These are phyloP conservation scores for Rhizodiscina lignyota DNA, from an alignment of 495 filamentous ascomycete genomes.

Conservation along the genomic window DNA sequence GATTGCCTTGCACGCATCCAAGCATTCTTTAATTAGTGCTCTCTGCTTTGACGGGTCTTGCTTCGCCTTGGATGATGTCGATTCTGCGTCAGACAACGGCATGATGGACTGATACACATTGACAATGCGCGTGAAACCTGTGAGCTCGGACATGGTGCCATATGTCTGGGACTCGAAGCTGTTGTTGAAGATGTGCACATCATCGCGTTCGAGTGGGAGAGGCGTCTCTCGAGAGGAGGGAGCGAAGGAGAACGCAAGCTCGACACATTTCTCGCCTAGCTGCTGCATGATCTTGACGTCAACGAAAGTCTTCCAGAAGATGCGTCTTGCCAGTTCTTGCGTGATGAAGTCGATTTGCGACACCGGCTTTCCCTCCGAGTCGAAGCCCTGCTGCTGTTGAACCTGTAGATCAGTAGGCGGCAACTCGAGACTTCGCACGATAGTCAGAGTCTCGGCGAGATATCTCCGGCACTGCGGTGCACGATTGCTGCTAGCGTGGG, in stretches of 20 bases:
- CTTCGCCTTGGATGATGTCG: slow-evolving; percentile 49
- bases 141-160: slow-evolving; percentile 41
- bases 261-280: slow-evolving; percentile 28
- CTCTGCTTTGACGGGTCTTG: slow-evolving; percentile 54
- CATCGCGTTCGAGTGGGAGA: slow-evolving; percentile 64
- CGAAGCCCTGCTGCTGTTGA: slow-evolving; percentile 9
- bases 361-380: slow-evolving; percentile 17
- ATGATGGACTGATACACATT: slow-evolving; percentile 57
- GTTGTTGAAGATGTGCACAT: slow-evolving; percentile 50
- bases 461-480: slow-evolving; percentile 38
- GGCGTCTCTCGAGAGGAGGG: slow-evolving; percentile 61
- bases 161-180: slow-evolving; percentile 47
- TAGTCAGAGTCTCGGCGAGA: slow-evolving; percentile 55
- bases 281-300: slow-evolving; percentile 33
- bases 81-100: slow-evolving; percentile 50
- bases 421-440: slow-evolving; percentile 49
- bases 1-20: background rate
- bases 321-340: slow-evolving; percentile 58
- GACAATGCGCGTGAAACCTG: slow-evolving; percentile 64
- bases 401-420: slow-evolving; percentile 30
- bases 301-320: slow-evolving; percentile 65
- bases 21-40: slow-evolving; percentile 26
- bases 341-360: slow-evolving; percentile 52
- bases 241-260: slow-evolving; percentile 49
- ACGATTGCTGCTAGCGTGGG: slow-evolving; percentile 39